Base-by-base conservation (phyloP, 1,139 yeast species). In the Pichia norvegensis region DNA sequence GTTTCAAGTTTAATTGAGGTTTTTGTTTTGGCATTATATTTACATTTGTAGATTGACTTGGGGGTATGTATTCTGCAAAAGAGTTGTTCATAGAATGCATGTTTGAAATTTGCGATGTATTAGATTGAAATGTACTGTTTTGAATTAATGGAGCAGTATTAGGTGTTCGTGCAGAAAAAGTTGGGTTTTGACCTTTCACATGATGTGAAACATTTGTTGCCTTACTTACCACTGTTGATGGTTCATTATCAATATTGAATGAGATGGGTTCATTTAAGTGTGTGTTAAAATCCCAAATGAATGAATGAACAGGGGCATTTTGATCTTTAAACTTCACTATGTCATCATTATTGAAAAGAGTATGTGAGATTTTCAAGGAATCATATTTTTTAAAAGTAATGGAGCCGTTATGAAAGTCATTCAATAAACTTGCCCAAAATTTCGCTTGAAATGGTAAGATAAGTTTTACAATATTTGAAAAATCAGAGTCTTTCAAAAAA, bases 401-500 rank as follows among this genome's bases (percentile, higher is more conserved):
- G 13, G 57, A 52, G 6, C 67, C 67, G 47, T 62, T 62, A 36
- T 58, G 52, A 43, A 54, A 55, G 44, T 60, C 63, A 41, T 60
- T 62, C 20, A 62, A 52, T 21, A 60, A 45, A 4, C 60, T 53
- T 2, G 64, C 55, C 66, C 66, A 63, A 33, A 59, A 52, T 35
- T 56, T 58, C 1, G 65, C 55, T 43, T 59, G 60, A 35, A 63
- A 49, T 1, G 67, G 65, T 27, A 63, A 46, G 39, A 56, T 59
- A 13, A 62, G 45, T 36, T 56, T 57, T 17, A 58, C 51, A 21
- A 36, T 19, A 21, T 47, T 49, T 4, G 50, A 27, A 23, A 51
- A 44, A 20, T 54, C 54, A 3, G 23, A 19, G n/a, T 36, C 23
- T 1, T 52, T 45, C 1, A 54, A 44, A 29, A 56, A 44, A 25